Evolutionary conservation across 1,284 basidiomycete species (phyloP).

Genomic region (Inonotus hispidus): DNA sequence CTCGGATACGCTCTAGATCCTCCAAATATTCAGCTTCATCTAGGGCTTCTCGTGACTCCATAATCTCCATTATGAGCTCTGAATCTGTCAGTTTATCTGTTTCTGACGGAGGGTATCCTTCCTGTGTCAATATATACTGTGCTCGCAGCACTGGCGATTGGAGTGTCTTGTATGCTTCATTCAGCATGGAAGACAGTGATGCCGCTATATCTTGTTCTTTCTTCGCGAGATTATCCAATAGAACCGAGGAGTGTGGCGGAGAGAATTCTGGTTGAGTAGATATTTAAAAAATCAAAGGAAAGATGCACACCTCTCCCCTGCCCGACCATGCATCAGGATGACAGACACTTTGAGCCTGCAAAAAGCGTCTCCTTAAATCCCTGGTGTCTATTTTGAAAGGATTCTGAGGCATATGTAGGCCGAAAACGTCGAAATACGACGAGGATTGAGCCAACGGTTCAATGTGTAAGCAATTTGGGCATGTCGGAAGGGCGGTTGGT

Average conservation of each 20-base stretch:
- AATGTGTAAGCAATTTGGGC: constrained; percentile 61
- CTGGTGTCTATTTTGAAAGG: constrained; percentile 56
- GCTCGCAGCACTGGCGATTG: constrained; percentile 59
- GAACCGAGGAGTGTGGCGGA: too few relatives aligned
- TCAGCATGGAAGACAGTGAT: constrained; percentile 64
- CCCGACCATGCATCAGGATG: constrained; percentile 80
- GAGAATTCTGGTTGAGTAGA: neutral
- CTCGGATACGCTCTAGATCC: constrained; percentile 47
- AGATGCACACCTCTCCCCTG: constrained; percentile 45
- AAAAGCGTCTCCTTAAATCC: constrained; percentile 55
- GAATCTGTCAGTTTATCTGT: constrained; percentile 73
- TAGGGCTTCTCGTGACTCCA: constrained; percentile 78
- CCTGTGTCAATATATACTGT: constrained; percentile 64
- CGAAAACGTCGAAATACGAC: constrained; percentile 60
- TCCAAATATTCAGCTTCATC: constrained; percentile 55
- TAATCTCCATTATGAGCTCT: constrained; percentile 70
- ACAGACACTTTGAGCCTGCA: constrained; percentile 64
- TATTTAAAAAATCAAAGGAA: neutral
- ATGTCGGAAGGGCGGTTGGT: constrained; percentile 61
- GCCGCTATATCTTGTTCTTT: constrained; percentile 57
- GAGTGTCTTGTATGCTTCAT: constrained; percentile 69
- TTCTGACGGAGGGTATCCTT: constrained; percentile 61
- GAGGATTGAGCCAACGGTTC: constrained; percentile 44
- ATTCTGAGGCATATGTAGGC: constrained; percentile 51
- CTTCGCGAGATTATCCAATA: constrained; percentile 32